Evolutionary conservation across 192 early-diverging fungal genomes (phyloP).

Genomic region (Cetraspora pellucida): DNA sequence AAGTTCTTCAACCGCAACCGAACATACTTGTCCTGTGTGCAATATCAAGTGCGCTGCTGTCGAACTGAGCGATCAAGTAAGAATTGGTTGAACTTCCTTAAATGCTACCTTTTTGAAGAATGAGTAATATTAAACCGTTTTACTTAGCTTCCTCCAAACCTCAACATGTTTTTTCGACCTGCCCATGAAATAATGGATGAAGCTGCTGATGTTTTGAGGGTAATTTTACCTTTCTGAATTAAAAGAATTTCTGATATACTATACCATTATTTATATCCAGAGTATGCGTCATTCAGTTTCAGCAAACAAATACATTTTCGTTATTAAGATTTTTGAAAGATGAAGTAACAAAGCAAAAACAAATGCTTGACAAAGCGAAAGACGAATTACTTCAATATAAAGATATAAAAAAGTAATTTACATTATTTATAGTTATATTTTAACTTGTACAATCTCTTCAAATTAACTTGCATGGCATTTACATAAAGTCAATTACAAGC

Average conservation of each 20-base stretch:
- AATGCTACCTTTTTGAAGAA: background rate
- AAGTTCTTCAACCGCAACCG: background rate
- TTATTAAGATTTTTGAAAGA: slow-evolving; percentile 27
- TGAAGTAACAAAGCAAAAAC: slow-evolving; percentile 30
- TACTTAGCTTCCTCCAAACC: slow-evolving; percentile 14
- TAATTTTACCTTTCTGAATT: background rate
- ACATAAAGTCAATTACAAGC: background rate
- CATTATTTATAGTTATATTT: background rate
- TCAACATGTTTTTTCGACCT: slow-evolving; percentile 20
- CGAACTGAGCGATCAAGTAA: background rate
- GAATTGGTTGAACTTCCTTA: background rate
- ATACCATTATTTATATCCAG: background rate
- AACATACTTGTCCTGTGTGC: slow-evolving; percentile 10
- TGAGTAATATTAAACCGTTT: background rate
- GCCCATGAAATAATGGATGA: slow-evolving; percentile 8
- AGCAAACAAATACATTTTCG: slow-evolving; percentile 22
- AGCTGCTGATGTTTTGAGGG: background rate
- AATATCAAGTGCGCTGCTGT: background rate
- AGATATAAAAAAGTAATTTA: slow-evolving; percentile 32
- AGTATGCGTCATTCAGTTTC: slow-evolving; percentile 24
- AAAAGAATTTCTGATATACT: background rate
- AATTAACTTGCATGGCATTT: background rate
- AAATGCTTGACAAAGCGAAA: slow-evolving; percentile 34
- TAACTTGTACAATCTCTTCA: background rate
- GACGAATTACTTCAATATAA: slow-evolving; percentile 30